These are phyloP conservation scores for Cladorrhinum sp. DNA, from an alignment of 2,329 filamentous ascomycete genomes.

Conservation along the genomic window DNA sequence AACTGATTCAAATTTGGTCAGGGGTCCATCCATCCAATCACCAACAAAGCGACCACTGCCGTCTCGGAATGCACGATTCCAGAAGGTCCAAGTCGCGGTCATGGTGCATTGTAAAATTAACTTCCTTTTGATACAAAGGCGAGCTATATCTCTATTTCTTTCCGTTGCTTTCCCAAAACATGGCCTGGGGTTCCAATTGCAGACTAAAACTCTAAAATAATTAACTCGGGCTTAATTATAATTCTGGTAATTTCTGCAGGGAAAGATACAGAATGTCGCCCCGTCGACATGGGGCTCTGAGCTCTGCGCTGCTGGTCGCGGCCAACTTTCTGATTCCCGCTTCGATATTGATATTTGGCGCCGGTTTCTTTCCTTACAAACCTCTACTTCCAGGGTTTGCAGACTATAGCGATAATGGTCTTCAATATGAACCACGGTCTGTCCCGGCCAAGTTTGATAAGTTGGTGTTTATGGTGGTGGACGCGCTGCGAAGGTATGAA, in stretches of 20 bases:
- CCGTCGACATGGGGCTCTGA: conserved; percentile 29
- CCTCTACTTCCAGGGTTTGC: conserved; percentile 86
- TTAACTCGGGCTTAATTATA: not conserved
- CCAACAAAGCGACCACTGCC: not conserved
- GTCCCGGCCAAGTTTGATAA: conserved; percentile 77
- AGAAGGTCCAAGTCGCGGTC: conserved; percentile 8
- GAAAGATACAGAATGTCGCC: conserved; percentile 24
- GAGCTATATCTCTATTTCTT: conserved; percentile 13
- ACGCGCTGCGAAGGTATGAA: conserved; percentile 79
- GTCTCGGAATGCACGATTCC: not conserved
- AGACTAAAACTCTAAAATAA: not conserved
- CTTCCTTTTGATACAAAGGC: not conserved
- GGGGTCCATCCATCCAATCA: not conserved
- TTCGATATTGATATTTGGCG: conserved; percentile 74
- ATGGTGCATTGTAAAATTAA: conserved; percentile 2
- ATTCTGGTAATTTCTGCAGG: not conserved
- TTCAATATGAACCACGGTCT: conserved; percentile 48
- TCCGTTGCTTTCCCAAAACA: conserved; percentile 10
- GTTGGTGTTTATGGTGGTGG: conserved; percentile 95
- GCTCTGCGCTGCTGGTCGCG: conserved; percentile 49
- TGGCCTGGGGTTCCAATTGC: conserved; percentile 3
- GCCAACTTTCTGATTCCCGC: conserved; percentile 77
- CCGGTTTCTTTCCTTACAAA: conserved; percentile 97
- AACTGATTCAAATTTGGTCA: not conserved
- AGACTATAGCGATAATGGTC: conserved; percentile 52